phyloP scores from a whole-genome alignment of 164 flowering plant genomes.

The Brasenia schreberi region DNA sequence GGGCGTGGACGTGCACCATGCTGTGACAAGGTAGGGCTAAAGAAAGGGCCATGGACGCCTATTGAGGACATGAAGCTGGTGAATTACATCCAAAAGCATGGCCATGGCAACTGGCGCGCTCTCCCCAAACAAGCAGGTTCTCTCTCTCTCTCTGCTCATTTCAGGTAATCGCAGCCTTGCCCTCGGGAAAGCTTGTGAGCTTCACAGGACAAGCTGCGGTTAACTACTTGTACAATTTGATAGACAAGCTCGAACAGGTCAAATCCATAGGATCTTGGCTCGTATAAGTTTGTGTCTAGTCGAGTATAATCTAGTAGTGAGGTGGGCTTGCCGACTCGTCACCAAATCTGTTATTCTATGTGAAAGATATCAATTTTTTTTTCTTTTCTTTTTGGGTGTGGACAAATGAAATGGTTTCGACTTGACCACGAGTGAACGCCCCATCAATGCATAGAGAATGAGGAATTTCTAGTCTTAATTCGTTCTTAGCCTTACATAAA shows the following conservation, averaged over 20 bases:
- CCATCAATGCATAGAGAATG: too few species aligned
- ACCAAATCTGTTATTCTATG: too few species aligned
- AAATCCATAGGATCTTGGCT: too few species aligned
- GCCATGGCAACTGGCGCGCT: constrained; percentile 73
- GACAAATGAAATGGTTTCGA: too few species aligned
- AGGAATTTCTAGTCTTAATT: too few species aligned
- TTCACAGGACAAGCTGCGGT: neutral
- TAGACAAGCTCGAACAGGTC: neutral
- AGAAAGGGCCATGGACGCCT: constrained; percentile 76
- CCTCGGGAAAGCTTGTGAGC: neutral
- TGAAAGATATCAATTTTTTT: too few species aligned
- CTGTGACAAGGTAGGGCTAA: constrained; percentile 56
- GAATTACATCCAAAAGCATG: constrained; percentile 48
- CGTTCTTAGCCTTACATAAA: too few species aligned
- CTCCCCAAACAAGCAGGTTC: constrained; percentile 67
- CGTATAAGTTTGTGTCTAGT: too few species aligned
- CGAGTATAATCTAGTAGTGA: too few species aligned
- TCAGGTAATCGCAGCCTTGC: neutral
- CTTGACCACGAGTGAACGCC: too few species aligned
- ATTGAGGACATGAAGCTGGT: constrained; percentile 53
- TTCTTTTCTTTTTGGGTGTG: too few species aligned
- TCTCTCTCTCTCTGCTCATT: constrained; percentile 3
- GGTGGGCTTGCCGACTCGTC: too few species aligned
- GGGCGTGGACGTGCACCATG: constrained; percentile 51
- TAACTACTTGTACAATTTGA: neutral